Base-by-base conservation (phyloP, 2,329 filamentous ascomycete genomes). In the Neurospora sp. region DNA sequence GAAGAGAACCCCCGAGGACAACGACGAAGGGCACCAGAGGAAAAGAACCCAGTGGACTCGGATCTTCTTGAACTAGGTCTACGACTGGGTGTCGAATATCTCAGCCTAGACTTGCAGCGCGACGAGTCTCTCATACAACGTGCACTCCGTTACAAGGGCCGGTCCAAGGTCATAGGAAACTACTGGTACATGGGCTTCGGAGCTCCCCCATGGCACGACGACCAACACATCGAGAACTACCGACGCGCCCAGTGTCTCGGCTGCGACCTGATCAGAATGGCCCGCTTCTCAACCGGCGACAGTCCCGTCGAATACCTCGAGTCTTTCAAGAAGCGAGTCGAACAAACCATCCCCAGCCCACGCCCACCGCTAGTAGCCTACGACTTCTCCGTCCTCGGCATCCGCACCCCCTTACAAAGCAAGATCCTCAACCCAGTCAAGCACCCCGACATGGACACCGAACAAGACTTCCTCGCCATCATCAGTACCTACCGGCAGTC, bases 31-130 rank as follows among this genome's bases (percentile, higher is more conserved):
- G 52, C 78, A 2, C 73, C 75, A 3, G 79, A 80, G 12, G 81
- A 83, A 71, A 80, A 77, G 69, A 77, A 82, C 68, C 67, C 77
- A 6, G 77, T 81, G 68, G 90, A 91, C 74, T 78, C 87, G 15
- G 82, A 85, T 69, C 79, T 91, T 37, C 81, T 91, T 28, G 83
- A 87, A 52, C 87, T 91, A 72, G 89, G 89, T 5, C 79, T 91
- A 28, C 86, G 89, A 15, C 82, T 92, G 65, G 88, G 86, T 1
- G 88, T 90, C 2, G 89, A 91, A 68, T 92, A 88, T 73, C 75
- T 89, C 68, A 88, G 86, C 40, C 79, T 92, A 5, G 88, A 92
- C 75, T 78, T 92, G 17, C 84, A 86, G 40, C 82, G 88, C 41
- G 84, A 82, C 46, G 82, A 86, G 66, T 78, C 79, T 0, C 75